Evolutionary conservation across 306 rosid genomes (phyloP), one percentile per base, ranked within the genome.

Genomic region (Quercus gilva): DNA sequence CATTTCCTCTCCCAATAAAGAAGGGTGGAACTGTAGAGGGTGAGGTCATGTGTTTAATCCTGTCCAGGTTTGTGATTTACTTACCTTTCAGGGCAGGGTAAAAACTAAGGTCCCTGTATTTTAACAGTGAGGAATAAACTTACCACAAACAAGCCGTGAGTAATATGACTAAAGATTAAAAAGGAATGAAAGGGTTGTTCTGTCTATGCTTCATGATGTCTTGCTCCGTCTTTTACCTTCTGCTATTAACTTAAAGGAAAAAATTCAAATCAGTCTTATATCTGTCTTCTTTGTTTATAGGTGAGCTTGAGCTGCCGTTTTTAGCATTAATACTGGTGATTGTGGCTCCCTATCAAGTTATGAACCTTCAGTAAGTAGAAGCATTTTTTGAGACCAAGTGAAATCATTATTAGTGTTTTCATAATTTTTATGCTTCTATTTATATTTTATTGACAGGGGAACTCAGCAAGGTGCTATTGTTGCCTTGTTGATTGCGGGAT

Each of bases 281-380:
- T 78, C 43, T 74, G 78, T 61, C 59, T 77, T 71, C 52, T 74
- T 72, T 63, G 37, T 79, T 80, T 83, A 19, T 60, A 96, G 99
- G 89, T 69, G 96, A 93, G 81, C 94, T 96, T 43, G 99, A 96
- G 86, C 82, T 96, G 88, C 97, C 98, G 45, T 90, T 93, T 83
- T 57, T 85, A 53, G 88, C 97, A 71, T 71, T 90, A n/a, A 88
- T 96, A 58, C 78, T 96, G 83, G 89, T 87, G 81, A 86, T 96
- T 31, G 85, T 91, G 74, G 88, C 98, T 68, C 99, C 99, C n/a
- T 33, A 79, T 68, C 97, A 91, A 82, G 96, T 84, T 60, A 20
- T 79, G 84, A 77, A 73, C 31, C 57, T 90, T 29, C 91, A 94
- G 94, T 83, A 73, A 21, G 55, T 58, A 81, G 58, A 81, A 76